Conservation (phyloP, 2,329 filamentous ascomycete species). For the Alternaria dauci region DNA sequence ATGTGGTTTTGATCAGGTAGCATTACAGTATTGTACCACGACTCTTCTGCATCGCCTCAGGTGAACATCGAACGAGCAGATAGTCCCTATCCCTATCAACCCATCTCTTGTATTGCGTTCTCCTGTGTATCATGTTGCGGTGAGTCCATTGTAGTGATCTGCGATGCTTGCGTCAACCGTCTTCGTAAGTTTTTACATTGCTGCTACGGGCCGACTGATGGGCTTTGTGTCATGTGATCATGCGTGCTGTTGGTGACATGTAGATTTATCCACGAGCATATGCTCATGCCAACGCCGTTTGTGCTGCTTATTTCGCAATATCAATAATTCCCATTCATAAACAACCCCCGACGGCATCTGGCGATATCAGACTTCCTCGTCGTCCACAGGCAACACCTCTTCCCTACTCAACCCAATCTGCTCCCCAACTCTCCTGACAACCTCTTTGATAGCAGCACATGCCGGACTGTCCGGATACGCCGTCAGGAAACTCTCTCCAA, state of each 20-base stretch:
- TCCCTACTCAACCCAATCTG: conserved; percentile 43
- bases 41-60: not conserved
- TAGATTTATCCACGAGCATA: not conserved
- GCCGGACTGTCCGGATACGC: conserved; percentile 92
- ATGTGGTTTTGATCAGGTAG: not conserved
- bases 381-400: conserved; percentile 39
- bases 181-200: conserved; percentile 2
- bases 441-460: conserved; percentile 78
- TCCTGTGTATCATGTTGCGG: not conserved
- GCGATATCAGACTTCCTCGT: conserved; percentile 18
- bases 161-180: conserved; percentile 9
- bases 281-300: not conserved
- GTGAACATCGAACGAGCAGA: not conserved
- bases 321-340: not conserved
- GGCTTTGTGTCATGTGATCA: not conserved
- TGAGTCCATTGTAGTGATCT: not conserved
- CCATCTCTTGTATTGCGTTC: not conserved
- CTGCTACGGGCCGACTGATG: not conserved
- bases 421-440: conserved; percentile 76
- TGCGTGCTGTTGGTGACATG: not conserved
- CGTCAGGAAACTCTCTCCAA: conserved; percentile 96
- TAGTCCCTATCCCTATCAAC: not conserved
- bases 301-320: not conserved
- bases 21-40: not conserved
- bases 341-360: not conserved